Conservation (phyloP, 106 monocot species). For the Allium cepa region DNA sequence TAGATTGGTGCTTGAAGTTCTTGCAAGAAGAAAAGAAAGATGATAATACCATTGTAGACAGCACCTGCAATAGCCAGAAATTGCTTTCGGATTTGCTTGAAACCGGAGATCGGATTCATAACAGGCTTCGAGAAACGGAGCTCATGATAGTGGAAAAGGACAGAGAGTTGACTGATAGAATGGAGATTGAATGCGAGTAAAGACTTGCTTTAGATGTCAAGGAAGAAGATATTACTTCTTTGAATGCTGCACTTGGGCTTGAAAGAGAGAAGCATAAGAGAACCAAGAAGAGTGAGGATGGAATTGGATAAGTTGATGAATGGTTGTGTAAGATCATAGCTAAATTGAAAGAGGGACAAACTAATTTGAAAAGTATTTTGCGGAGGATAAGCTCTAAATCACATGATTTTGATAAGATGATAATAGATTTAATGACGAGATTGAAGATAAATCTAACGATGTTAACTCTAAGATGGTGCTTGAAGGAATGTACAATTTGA, state of each 20-base stretch:
- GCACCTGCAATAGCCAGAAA: constrained; percentile 23
- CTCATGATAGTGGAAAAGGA: constrained; percentile 50
- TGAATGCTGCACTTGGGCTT: constrained; percentile 18
- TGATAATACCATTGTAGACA: constrained; percentile 20
- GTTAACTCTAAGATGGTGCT: background rate
- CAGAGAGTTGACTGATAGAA: constrained; percentile 33
- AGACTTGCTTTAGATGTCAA: constrained; percentile 38
- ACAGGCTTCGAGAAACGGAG: constrained; percentile 53
- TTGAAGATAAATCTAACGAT: constrained; percentile 4
- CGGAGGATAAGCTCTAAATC: constrained; percentile 13
- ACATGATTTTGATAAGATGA: constrained; percentile 2
- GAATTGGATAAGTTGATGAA: constrained; percentile 11
- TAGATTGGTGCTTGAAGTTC: constrained; percentile 69
- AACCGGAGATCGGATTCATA: constrained; percentile 43
- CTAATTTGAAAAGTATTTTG: constrained; percentile 19
- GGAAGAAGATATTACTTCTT: constrained; percentile 29
- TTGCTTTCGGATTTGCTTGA: constrained; percentile 38
- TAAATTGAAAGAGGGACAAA: constrained; percentile 25
- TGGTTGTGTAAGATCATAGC: constrained; percentile 15
- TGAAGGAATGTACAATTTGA: background rate
- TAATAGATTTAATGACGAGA: constrained; percentile 1
- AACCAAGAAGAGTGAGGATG: background rate
- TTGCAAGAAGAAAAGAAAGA: constrained; percentile 50
- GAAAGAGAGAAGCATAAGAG: constrained; percentile 12
- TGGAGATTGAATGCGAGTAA: constrained; percentile 28